phyloP scores from a whole-genome alignment of 139 green algal species.

The Coelastrella sp. region DNA sequence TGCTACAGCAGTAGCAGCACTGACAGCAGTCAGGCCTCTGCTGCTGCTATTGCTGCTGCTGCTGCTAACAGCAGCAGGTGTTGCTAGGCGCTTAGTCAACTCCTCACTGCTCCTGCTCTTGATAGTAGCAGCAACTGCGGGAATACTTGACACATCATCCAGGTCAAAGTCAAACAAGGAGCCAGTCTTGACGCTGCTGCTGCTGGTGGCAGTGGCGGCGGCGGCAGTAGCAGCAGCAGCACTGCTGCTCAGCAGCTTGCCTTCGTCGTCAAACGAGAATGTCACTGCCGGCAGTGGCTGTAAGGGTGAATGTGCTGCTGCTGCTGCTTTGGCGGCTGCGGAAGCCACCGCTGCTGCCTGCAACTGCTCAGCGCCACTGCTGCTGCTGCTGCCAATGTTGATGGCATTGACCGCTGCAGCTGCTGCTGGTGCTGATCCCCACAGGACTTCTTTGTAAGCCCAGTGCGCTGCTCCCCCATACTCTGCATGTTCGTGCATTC shows the following conservation, averaged over 20 bases:
- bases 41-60: constrained; percentile 10
- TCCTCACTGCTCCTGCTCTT: constrained; percentile 32
- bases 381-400: background rate
- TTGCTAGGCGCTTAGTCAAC: background rate
- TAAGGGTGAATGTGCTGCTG: background rate
- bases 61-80: background rate
- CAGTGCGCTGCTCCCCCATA: constrained; percentile 90
- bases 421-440: constrained; percentile 23
- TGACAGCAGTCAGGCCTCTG: background rate
- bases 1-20: background rate
- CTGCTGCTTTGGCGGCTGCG: constrained; percentile 30
- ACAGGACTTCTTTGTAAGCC: constrained; percentile 85
- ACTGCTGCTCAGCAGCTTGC: constrained; percentile 26
- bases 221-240: background rate
- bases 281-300: constrained; percentile 7
- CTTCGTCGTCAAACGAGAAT: constrained; percentile 39
- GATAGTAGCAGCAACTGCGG: background rate
- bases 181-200: constrained; percentile 34
- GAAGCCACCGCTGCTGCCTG: background rate
- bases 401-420: constrained; percentile 20
- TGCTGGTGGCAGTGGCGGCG: constrained; percentile 16
- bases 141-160: background rate
- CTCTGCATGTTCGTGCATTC: constrained; percentile 84
- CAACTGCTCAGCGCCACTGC: background rate
- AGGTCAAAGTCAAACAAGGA: constrained; percentile 12